A percentile compares a stretch with the other conserved stretches of the same genome.
phyloP scores from a whole-genome alignment of 768 basidiomycete species.

The Lentinula aciculospora region DNA sequence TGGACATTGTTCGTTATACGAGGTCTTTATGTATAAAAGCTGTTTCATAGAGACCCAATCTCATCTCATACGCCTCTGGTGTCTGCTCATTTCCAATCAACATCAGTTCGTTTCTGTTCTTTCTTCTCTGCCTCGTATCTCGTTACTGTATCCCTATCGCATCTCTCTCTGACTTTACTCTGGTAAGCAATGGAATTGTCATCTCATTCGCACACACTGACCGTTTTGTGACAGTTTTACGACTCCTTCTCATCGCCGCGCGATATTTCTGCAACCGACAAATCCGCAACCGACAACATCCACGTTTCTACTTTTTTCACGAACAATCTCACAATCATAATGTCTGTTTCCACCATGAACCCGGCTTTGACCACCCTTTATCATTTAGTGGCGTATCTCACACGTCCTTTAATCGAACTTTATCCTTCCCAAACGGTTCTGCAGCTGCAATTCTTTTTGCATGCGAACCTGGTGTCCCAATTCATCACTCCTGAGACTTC shows the following conservation, averaged over 20 bases:
- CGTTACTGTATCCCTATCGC: neutral
- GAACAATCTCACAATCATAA: neutral
- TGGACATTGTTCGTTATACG: neutral
- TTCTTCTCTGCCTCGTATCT: neutral
- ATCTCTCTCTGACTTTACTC: neutral
- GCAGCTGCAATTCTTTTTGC: constrained; percentile 3
- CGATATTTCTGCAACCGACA: neutral
- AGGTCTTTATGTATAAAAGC: neutral
- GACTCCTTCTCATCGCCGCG: neutral
- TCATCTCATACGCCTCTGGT: constrained; percentile 2
- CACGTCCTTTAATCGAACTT: neutral
- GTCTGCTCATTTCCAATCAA: neutral
- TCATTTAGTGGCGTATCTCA: constrained; percentile 1
- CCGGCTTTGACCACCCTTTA: neutral
- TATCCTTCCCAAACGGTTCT: neutral
- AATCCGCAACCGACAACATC: neutral
- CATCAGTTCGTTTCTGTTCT: neutral
- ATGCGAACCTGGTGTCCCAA: neutral
- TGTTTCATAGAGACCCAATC: neutral
- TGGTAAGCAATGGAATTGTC: neutral
- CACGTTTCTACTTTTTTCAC: neutral
- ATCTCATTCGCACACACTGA: neutral
- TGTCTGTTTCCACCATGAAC: neutral
- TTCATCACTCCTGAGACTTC: neutral
- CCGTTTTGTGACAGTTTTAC: neutral